Evolutionary conservation across 2,329 filamentous ascomycete genomes (phyloP).

Genomic region (Calonectria honghensis): DNA sequence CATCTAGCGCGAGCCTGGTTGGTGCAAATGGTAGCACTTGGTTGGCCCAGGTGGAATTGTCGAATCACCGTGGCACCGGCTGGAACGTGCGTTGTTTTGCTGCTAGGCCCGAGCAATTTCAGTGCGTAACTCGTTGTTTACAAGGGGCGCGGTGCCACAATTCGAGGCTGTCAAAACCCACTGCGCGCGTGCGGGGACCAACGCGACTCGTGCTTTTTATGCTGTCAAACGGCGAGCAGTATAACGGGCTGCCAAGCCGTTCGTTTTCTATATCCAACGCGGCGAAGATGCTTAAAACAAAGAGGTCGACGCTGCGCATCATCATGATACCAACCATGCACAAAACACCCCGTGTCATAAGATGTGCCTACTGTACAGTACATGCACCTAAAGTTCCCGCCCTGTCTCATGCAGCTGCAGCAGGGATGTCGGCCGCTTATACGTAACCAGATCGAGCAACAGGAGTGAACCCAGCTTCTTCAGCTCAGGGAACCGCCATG

Average conservation of each 20-base stretch:
- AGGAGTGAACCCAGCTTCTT: neutral
- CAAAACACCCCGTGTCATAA: constrained; percentile 1
- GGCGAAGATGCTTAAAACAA: neutral
- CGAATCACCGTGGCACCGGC: constrained; percentile 31
- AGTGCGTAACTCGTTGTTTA: constrained; percentile 15
- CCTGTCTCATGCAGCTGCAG: constrained; percentile 19
- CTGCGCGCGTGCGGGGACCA: neutral
- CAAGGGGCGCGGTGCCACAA: constrained; percentile 21
- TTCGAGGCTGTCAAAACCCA: constrained; percentile 17
- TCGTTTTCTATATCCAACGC: neutral
- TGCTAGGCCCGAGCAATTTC: constrained; percentile 18
- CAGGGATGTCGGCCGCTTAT: constrained; percentile 13
- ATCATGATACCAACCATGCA: constrained; percentile 18
- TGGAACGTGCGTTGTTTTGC: constrained; percentile 38
- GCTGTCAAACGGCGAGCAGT: neutral
- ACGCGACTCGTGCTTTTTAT: constrained; percentile 1
- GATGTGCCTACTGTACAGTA: neutral
- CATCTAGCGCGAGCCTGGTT: constrained; percentile 38
- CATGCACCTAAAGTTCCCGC: constrained; percentile 1
- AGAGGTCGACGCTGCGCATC: neutral
- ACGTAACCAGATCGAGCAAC: constrained; percentile 16
- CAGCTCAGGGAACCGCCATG: neutral
- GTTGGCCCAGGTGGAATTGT: constrained; percentile 31
- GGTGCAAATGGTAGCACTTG: constrained; percentile 21
- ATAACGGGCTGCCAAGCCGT: neutral